A percentile compares a stretch with the other conserved stretches of the same genome.
phyloP scores from a whole-genome alignment of 176 grass and related monocot species.

The Neostapfia colusana region DNA sequence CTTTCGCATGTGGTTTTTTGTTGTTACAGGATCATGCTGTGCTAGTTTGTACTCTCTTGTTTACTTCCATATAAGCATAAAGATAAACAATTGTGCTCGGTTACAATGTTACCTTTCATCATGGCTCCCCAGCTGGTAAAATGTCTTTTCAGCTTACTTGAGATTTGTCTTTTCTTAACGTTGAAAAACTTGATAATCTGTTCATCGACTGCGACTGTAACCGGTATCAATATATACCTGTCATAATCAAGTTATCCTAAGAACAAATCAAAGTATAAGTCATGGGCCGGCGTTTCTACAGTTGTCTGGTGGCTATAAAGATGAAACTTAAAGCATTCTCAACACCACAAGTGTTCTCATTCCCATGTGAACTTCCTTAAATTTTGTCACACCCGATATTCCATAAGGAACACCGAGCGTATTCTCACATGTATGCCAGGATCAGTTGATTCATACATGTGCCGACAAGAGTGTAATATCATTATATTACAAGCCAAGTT shows the following conservation, averaged over 20 bases:
- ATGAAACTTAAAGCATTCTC: slow-evolving; percentile 5
- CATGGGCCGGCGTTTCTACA: not conserved
- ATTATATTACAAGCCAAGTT: too few relatives aligned
- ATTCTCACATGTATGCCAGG: too few relatives aligned
- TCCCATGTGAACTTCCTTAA: slow-evolving; percentile 37
- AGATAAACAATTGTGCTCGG: slow-evolving; percentile 54
- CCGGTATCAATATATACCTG: slow-evolving; percentile 3
- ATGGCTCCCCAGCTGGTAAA: slow-evolving; percentile 14
- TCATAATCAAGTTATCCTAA: not conserved
- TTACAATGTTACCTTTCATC: slow-evolving; percentile 24
- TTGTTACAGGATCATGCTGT: slow-evolving; percentile 48
- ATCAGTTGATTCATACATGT: too few relatives aligned
- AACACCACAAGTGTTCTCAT: slow-evolving; percentile 1
- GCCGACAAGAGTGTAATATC: too few relatives aligned
- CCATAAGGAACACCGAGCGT: too few relatives aligned
- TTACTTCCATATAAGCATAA: slow-evolving; percentile 49
- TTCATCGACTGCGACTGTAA: slow-evolving; percentile 16
- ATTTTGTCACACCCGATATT: too few relatives aligned
- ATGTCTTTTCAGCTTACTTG: slow-evolving; percentile 40
- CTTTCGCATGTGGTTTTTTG: slow-evolving; percentile 45
- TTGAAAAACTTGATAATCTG: not conserved
- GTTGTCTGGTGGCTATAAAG: not conserved
- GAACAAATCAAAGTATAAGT: not conserved
- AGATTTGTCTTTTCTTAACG: slow-evolving; percentile 27
- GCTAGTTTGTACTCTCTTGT: slow-evolving; percentile 43